Conservation (phyloP, 169 alveolate species). For the Cystoisospora suis region DNA sequence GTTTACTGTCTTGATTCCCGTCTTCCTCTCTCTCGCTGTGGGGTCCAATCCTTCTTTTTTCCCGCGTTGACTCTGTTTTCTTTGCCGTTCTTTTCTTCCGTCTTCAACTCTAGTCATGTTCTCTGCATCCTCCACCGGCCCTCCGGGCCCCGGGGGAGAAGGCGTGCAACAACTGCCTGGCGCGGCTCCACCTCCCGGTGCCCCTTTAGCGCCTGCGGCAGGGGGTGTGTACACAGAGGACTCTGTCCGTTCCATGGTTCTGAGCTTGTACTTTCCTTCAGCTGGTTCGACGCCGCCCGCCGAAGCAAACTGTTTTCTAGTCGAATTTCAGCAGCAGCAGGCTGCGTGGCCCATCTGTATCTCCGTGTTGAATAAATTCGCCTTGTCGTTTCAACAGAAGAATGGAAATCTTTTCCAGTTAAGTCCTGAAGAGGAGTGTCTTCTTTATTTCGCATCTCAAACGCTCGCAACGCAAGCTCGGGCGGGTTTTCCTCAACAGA, state of each 20-base stretch:
- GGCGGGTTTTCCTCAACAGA: constrained; percentile 69
- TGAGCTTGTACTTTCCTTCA: not conserved
- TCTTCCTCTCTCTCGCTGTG: too few relatives aligned
- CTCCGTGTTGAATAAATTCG: constrained; percentile 49
- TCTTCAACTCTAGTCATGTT: too few relatives aligned
- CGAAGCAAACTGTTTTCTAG: constrained; percentile 57
- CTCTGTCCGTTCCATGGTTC: not conserved
- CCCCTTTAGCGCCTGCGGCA: not conserved
- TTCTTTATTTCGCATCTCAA: constrained; percentile 59
- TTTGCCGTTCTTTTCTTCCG: too few relatives aligned
- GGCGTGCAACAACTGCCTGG: too few relatives aligned
- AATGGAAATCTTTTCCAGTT: not conserved
- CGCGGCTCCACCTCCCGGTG: not conserved
- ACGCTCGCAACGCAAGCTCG: constrained; percentile 68
- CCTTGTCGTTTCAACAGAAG: not conserved
- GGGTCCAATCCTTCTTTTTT: too few relatives aligned
- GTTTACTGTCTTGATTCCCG: too few relatives aligned
- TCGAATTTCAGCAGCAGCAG: constrained; percentile 59
- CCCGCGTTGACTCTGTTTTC: too few relatives aligned
- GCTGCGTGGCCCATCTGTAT: constrained; percentile 66
- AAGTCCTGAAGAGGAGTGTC: not conserved
- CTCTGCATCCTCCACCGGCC: too few relatives aligned
- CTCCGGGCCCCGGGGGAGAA: too few relatives aligned
- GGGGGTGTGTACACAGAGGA: constrained; percentile 17
- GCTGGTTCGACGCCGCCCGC: not conserved